Percentiles rank a stretch among this genome's conserved stretches.
Conservation (phyloP, 352 stramenopile genomes). For the Globisporangium cylindrosporum region DNA sequence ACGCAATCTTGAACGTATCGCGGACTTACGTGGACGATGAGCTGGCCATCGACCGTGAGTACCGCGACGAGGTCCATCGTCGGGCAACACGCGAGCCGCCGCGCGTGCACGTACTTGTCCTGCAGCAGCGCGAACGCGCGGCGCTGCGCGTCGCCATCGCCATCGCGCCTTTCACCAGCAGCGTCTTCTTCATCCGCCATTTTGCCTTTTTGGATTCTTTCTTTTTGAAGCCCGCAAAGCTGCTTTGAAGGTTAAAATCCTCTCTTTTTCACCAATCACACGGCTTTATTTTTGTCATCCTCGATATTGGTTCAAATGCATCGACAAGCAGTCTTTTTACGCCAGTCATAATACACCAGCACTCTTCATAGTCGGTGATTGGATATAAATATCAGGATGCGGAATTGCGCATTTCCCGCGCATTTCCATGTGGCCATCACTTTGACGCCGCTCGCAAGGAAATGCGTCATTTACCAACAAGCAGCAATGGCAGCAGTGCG, state of each 20-base stretch:
- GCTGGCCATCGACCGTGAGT: slow-evolving; percentile 60
- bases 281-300: neutral
- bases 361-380: neutral
- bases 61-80: slow-evolving; percentile 80
- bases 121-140: slow-evolving; percentile 62
- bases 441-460: neutral
- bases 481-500: neutral
- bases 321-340: neutral
- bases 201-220: slow-evolving; percentile 1
- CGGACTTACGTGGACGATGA: slow-evolving; percentile 66
- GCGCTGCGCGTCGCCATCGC: neutral
- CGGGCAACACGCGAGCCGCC: slow-evolving; percentile 52
- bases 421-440: neutral
- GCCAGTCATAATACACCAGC: neutral
- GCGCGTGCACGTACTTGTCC: slow-evolving; percentile 61
- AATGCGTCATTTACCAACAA: neutral
- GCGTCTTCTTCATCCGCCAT: slow-evolving; percentile 7
- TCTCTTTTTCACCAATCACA: neutral
- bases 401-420: neutral
- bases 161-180: neutral
- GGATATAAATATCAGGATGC: neutral
- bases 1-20: neutral
- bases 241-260: neutral
- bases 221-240: neutral
- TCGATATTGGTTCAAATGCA: neutral